These are phyloP conservation scores for Ceratocystis albifundus DNA, from an alignment of 2,329 filamentous ascomycete species.

Conservation along the genomic window DNA sequence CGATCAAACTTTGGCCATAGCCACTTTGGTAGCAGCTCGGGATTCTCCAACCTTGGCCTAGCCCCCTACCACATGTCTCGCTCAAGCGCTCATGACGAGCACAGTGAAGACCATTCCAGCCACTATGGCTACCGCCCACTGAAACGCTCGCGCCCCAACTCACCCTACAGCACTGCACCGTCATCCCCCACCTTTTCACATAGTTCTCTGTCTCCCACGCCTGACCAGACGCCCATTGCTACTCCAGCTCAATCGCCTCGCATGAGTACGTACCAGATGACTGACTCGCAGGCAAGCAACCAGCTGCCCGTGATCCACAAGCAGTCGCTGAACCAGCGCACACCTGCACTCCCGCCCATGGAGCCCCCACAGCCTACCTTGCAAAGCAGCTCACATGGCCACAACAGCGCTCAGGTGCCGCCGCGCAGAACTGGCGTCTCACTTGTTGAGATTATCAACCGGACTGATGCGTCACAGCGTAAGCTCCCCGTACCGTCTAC, in stretches of 20 bases:
- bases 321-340: conserved; percentile 43
- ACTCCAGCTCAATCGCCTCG: conserved; percentile 92
- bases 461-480: conserved; percentile 72
- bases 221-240: conserved; percentile 95
- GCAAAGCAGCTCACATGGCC: conserved; percentile 36
- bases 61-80: conserved; percentile 91
- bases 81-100: conserved; percentile 71
- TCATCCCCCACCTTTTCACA: conserved; percentile 95
- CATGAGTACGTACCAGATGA: conserved; percentile 55
- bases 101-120: conserved; percentile 67
- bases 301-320: conserved; percentile 82
- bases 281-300: conserved; percentile 43
- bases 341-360: conserved; percentile 47
- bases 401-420: conserved; percentile 33
- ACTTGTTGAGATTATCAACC: conserved; percentile 85
- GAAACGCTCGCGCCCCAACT: conserved; percentile 86
- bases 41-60: conserved; percentile 50
- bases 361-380: conserved; percentile 33
- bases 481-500: conserved; percentile 85
- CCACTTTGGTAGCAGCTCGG: conserved; percentile 39
- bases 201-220: conserved; percentile 87
- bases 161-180: conserved; percentile 87
- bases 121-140: conserved; percentile 54
- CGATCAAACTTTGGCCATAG: conserved; percentile 38
- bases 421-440: conserved; percentile 56